Evolutionary conservation across 1,284 basidiomycete species (phyloP).

Genomic region (Ceratobasidium sp.): DNA sequence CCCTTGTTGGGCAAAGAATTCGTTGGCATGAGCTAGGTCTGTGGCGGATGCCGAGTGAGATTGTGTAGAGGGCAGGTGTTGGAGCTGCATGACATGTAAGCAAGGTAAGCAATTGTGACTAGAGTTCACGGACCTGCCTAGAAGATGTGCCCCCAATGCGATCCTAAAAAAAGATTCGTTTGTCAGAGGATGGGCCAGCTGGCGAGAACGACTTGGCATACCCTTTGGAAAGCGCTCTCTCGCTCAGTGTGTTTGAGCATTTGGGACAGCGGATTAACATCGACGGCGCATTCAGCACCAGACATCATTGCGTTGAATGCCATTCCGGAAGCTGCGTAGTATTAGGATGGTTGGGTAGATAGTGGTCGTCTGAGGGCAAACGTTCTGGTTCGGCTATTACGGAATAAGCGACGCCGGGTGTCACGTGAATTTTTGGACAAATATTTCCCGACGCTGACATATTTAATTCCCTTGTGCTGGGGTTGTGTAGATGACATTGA

Average conservation of each 20-base stretch:
- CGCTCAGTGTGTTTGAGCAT: constrained; percentile 93
- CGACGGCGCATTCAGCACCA: constrained; percentile 89
- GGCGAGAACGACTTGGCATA: constrained; percentile 55
- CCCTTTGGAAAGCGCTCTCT: constrained; percentile 89
- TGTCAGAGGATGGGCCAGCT: constrained; percentile 25
- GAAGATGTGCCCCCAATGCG: constrained; percentile 75
- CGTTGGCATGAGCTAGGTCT: constrained; percentile 79
- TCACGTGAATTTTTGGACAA: constrained; percentile 34
- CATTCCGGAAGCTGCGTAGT: constrained; percentile 50
- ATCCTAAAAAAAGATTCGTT: constrained; percentile 63
- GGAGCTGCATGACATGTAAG: constrained; percentile 64
- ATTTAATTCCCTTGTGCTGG: background rate
- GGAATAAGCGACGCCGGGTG: constrained; percentile 37
- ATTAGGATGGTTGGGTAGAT: background rate
- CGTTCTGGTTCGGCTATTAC: constrained; percentile 26
- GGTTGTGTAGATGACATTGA: background rate
- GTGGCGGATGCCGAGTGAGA: constrained; percentile 66
- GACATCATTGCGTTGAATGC: constrained; percentile 74
- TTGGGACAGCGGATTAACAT: constrained; percentile 88
- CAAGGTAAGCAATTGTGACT: background rate
- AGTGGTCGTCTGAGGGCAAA: constrained; percentile 22
- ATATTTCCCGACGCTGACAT: constrained; percentile 8
- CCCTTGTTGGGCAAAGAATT: constrained; percentile 71
- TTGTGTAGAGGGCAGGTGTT: constrained; percentile 72
- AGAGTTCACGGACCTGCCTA: constrained; percentile 64